Evolutionary conservation across 768 basidiomycete species (phyloP).

Genomic region (Mycena albidolilacea): DNA sequence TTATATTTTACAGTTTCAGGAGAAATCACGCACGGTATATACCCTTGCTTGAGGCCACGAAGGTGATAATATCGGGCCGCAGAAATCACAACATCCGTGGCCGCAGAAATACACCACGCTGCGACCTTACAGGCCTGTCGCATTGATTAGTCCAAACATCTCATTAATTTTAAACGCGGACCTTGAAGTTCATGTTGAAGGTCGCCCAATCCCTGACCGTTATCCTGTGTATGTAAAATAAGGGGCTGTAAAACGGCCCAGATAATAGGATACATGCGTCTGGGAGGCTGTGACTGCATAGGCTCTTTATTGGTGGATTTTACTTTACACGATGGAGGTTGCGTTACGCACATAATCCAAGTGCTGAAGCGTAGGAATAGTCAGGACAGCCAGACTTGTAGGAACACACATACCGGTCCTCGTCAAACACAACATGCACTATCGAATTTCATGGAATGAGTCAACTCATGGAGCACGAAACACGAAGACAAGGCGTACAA

Average conservation of each 20-base stretch:
- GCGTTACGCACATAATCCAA: constrained; percentile 17
- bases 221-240: background rate
- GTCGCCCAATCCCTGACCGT: background rate
- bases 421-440: constrained; percentile 12
- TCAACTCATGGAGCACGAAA: too few relatives aligned
- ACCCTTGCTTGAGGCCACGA: constrained; percentile 32
- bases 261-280: background rate
- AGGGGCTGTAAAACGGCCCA: background rate
- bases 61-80: constrained; percentile 33
- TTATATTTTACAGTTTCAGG: background rate
- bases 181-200: constrained; percentile 3
- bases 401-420: constrained; percentile 2
- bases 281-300: constrained; percentile 12
- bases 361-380: background rate
- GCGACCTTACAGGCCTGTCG: background rate
- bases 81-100: constrained; percentile 31
- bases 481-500: constrained; percentile 22
- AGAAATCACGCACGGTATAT: constrained; percentile 4
- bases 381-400: background rate
- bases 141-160: background rate
- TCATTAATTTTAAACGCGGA: background rate
- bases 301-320: too few relatives aligned
- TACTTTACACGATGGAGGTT: background rate
- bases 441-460: background rate
- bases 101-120: constrained; percentile 16